A percentile compares a stretch with the other conserved stretches of the same genome.
Conservation (phyloP, 2,329 filamentous ascomycete genomes). For the Pseudogymnoascus sp. region DNA sequence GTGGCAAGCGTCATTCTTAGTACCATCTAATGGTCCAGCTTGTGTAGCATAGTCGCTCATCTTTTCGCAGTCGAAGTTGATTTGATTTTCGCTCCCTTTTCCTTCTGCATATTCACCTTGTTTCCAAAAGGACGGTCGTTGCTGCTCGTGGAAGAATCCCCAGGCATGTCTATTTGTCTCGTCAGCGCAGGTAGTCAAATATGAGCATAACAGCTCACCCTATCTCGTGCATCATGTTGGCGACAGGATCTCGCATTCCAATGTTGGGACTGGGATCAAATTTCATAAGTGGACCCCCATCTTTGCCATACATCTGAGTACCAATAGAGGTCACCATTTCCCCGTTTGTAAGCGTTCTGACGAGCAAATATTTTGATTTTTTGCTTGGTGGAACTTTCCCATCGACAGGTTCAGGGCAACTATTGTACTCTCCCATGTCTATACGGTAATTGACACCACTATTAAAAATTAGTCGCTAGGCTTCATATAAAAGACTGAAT, state of each 20-base stretch:
- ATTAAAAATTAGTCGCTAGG: not conserved
- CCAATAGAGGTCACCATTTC: not conserved
- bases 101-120: not conserved
- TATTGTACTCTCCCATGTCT: conserved; percentile 10
- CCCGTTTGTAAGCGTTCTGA: not conserved
- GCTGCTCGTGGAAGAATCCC: conserved; percentile 11
- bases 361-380: not conserved
- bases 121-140: conserved; percentile 5
- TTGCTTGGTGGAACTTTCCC: not conserved
- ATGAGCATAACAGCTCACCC: not conserved
- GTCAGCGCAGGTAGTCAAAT: not conserved
- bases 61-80: conserved; percentile 4
- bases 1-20: not conserved
- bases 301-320: not conserved
- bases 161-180: not conserved
- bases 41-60: not conserved
- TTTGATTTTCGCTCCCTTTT: conserved; percentile 1
- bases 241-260: conserved; percentile 4
- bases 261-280: not conserved
- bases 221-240: conserved; percentile 12
- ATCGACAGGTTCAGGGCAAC: not conserved
- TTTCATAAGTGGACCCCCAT: not conserved
- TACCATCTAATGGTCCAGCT: not conserved
- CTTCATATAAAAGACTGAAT: not conserved
- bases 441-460: conserved; percentile 9